Percentiles rank a stretch among this genome's conserved stretches.
These are phyloP conservation scores for Sporothrix brunneoviolacea DNA, from an alignment of 2,329 filamentous ascomycete species.

Conservation along the genomic window DNA sequence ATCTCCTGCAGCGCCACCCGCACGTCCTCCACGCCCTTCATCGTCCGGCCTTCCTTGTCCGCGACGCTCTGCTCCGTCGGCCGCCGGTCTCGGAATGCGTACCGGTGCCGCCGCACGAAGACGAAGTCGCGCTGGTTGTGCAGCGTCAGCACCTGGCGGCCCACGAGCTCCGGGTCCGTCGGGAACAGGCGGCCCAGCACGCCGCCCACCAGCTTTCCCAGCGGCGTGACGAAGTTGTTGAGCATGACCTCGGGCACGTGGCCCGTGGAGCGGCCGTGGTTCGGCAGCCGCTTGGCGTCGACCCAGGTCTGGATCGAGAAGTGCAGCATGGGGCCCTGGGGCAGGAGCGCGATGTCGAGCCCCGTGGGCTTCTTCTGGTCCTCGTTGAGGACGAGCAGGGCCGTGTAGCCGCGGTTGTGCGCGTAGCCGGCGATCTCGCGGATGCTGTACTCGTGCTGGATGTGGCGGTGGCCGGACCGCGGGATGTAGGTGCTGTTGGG, in stretches of 20 bases:
- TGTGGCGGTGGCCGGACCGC: constrained; percentile 71
- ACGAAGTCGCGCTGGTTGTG: constrained; percentile 97
- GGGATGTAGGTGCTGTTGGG: constrained; percentile 84
- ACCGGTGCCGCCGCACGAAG: constrained; percentile 83
- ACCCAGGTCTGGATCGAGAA: constrained; percentile 89
- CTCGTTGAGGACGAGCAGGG: constrained; percentile 79
- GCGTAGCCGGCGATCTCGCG: constrained; percentile 87
- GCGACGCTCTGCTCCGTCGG: constrained; percentile 81
- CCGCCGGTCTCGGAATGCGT: constrained; percentile 85
- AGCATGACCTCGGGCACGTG: constrained; percentile 86
- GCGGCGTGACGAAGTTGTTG: constrained; percentile 90
- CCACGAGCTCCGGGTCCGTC: constrained; percentile 62
- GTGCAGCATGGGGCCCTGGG: constrained; percentile 82
- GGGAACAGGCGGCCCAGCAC: constrained; percentile 79
- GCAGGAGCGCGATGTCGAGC: constrained; percentile 76
- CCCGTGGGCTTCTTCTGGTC: constrained; percentile 80
- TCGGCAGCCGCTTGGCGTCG: constrained; percentile 78
- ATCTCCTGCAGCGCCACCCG: constrained; percentile 85
- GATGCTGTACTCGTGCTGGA: constrained; percentile 80
- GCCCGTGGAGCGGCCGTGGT: constrained; percentile 80
- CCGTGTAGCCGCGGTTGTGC: constrained; percentile 71
- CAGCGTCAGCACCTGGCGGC: constrained; percentile 82
- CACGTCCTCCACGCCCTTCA: constrained; percentile 80
- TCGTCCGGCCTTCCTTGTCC: constrained; percentile 71
- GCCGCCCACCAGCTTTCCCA: constrained; percentile 81